These are phyloP conservation scores for Hyaloscypha variabilis DNA, from an alignment of 495 filamentous ascomycete species.

Conservation along the genomic window DNA sequence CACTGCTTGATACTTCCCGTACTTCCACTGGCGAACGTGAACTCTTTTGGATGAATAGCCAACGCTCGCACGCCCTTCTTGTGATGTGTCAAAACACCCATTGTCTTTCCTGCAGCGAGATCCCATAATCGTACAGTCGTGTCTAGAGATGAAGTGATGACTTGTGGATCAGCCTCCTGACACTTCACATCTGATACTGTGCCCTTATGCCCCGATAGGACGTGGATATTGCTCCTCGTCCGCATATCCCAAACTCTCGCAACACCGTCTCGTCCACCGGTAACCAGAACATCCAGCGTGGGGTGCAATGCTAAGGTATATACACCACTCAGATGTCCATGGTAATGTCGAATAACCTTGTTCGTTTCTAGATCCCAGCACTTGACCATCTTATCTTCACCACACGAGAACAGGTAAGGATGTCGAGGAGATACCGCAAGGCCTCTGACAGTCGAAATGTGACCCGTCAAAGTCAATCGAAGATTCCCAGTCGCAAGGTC, in stretches of 20 bases:
- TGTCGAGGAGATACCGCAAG: conserved; percentile 92
- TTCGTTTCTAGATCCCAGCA: conserved; percentile 99
- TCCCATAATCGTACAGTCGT: conserved; percentile 95
- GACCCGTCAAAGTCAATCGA: conserved; percentile 88
- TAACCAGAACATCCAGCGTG: conserved; percentile 91
- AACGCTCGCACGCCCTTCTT: conserved; percentile 95
- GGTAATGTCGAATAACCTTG: conserved; percentile 98
- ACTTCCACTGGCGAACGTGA: conserved; percentile 92
- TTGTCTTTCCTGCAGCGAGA: conserved; percentile 92
- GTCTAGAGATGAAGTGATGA: conserved; percentile 90
- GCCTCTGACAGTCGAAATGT: conserved; percentile 95
- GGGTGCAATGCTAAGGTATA: conserved; percentile 92
- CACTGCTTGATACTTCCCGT: conserved; percentile 97
- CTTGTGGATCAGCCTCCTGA: conserved; percentile 95
- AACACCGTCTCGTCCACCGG: conserved; percentile 92
- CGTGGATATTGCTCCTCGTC: conserved; percentile 92
- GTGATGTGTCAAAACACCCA: conserved; percentile 96
- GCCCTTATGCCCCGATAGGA: conserved; percentile 84
- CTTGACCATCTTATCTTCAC: conserved; percentile 99
- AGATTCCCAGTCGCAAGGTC: conserved; percentile 85
- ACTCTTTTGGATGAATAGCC: conserved; percentile 86
- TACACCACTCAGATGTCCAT: conserved; percentile 95
- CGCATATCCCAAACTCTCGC: conserved; percentile 99
- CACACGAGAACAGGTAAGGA: conserved; percentile 97
- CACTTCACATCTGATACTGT: conserved; percentile 89